Conservation (phyloP, 148 eudicot species). For the Suaeda aralocaspica region DNA sequence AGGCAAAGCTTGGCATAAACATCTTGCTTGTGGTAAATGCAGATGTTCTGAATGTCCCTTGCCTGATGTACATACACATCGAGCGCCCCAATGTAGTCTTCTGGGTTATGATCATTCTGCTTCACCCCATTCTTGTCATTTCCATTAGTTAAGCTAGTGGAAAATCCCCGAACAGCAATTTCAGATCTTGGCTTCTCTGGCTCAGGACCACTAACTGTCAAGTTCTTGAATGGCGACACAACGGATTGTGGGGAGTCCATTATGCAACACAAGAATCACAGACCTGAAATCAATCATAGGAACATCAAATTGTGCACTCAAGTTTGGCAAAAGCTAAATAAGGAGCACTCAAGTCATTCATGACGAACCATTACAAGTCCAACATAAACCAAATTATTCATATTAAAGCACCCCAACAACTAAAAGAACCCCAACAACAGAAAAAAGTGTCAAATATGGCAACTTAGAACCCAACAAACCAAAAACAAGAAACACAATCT, state of each 20-base stretch:
- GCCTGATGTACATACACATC: conserved; percentile 87
- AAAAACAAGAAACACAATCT: not conserved
- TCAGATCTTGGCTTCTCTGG: conserved; percentile 51
- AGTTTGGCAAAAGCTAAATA: not conserved
- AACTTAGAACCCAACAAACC: too few species aligned
- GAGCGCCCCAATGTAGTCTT: conserved; percentile 50
- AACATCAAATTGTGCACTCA: not conserved
- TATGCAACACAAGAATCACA: conserved; percentile 6
- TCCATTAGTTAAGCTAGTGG: conserved; percentile 32
- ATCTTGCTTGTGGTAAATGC: conserved; percentile 97
- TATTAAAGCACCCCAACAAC: not conserved
- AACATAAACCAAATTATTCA: not conserved
- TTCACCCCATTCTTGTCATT: conserved; percentile 32
- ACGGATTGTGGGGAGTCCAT: conserved; percentile 90
- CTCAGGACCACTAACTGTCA: conserved; percentile 43
- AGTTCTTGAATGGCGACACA: conserved; percentile 68
- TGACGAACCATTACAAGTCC: not conserved
- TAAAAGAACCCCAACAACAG: not conserved
- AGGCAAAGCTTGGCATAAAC: conserved; percentile 93
- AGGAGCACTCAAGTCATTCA: not conserved
- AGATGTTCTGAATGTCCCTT: conserved; percentile 88
- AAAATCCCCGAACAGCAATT: conserved; percentile 31
- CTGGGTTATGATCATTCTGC: conserved; percentile 17
- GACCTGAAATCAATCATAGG: conserved; percentile 25
- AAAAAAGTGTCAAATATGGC: not conserved